Evolutionary conservation across 805 yeast genomes (phyloP).

Genomic region (Yarrowia keelungensis): DNA sequence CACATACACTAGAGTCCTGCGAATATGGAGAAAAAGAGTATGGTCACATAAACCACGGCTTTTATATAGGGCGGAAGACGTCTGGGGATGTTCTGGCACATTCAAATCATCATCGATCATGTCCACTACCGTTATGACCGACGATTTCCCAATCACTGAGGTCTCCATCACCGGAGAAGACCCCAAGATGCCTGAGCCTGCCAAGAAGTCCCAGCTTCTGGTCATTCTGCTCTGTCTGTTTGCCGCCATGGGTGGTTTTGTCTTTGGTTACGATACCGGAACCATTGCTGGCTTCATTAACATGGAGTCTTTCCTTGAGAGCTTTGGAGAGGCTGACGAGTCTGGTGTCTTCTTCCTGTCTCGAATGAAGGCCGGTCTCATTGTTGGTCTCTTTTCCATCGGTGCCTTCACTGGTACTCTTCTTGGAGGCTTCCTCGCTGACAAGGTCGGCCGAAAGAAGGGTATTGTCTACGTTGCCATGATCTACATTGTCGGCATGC

Average conservation of each 20-base stretch:
- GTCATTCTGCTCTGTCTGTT: slow-evolving; percentile 54
- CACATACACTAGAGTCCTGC: neutral
- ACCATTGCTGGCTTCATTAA: slow-evolving; percentile 70
- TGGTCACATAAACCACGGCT: slow-evolving; percentile 1
- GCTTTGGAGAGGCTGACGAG: slow-evolving; percentile 57
- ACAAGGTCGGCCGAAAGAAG: slow-evolving; percentile 58
- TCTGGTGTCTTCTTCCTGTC: slow-evolving; percentile 54
- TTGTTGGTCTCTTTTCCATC: slow-evolving; percentile 75
- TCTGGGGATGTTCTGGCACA: neutral
- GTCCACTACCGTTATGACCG: slow-evolving; percentile 2
- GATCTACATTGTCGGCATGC: slow-evolving; percentile 61
- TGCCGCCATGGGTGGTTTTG: slow-evolving; percentile 70
- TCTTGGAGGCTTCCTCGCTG: slow-evolving; percentile 64
- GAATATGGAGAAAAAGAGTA: neutral
- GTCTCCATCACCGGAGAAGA: neutral
- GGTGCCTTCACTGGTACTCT: slow-evolving; percentile 77
- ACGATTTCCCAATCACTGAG: neutral
- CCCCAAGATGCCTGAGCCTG: neutral
- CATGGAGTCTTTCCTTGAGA: slow-evolving; percentile 58
- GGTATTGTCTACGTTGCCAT: slow-evolving; percentile 51
- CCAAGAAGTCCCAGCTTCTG: slow-evolving; percentile 24
- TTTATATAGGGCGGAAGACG: neutral
- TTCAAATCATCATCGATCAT: neutral
- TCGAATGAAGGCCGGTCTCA: slow-evolving; percentile 63
- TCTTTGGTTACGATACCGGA: slow-evolving; percentile 73